Evolutionary conservation across 768 basidiomycete species (phyloP), one percentile per base, ranked within the genome.

Genomic region (Tricholoma matsutake): DNA sequence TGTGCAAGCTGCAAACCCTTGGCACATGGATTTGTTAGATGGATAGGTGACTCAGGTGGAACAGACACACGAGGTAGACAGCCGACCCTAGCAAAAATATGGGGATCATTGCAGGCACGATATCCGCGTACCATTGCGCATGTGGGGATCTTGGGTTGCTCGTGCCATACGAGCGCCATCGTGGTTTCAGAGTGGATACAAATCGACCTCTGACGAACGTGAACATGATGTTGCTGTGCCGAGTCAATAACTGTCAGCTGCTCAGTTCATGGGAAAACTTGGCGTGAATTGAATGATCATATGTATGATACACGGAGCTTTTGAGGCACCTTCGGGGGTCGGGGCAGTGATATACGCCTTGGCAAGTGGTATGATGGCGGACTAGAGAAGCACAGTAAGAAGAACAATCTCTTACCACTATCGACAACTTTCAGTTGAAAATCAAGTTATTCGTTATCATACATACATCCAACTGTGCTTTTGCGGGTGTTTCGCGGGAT

Each of bases 21-120:
- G 3, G 51, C 29, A 29, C 63, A 57, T 56, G 22, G 61, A 20
- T 3, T 47, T 55, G 51, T 37, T 43, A 54, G 45, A 45, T n/a
- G 25, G 11, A 16, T 31, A 28, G 34, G 54, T 54, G 31, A 60
- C 25, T 41, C 25, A 18, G 31, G 63, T 37, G 18, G 41, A 55
- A 28, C 4, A 8, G 52, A 66, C 79, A 52, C 69, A 90, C 91
- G 66, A 91, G 77, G 74, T 91, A 93, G 59, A 93, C 81, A 8
- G 86, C 88, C 56, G 90, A 91, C 16, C 91, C 92, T 11, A 94
- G 78, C 56, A 94, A 76, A 56, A 86, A 85, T 57, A 94, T 76
- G 8, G 91, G 92, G 54, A 92, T 74, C 89, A 92, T 92, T 32
- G 83, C 84, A 28, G 92, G 92, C 39, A 88, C 73, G 54, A 87